Evolutionary conservation across 257 asterid genomes (phyloP), one percentile per base, ranked within the genome.

Genomic region (Scutellaria galericulata): DNA sequence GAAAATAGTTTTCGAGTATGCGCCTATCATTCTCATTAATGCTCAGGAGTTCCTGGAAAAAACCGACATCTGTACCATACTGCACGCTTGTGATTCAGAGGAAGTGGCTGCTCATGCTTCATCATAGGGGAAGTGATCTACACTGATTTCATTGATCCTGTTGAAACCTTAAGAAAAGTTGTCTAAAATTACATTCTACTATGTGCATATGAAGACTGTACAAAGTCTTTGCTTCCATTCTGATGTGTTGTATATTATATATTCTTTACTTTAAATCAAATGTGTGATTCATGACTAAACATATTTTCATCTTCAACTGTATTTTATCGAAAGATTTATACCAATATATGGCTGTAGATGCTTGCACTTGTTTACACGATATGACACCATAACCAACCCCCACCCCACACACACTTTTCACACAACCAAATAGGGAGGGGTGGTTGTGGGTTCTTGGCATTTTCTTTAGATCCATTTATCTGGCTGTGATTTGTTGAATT

Each of bases 1-100:
- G 91, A 86, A 79, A 80, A 58, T 95, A 64, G 98, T 92, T 13
- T 86, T 92, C 27, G 96, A 92, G 82, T 95, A 92, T 54, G 91
- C 85, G 1, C 98, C 99, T 13, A 42, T 86, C 69, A 79, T 95
- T 77, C 90, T 95, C 7, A 68, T 85, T 42, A 89, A 92, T 31
- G 94, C 96, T 0, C 95, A 95, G 86, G 82, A 92, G 54, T 88
- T 87, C 87, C 80, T 92, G 78, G 96, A 92, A 81, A 75, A 79
- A 52, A 84, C 83, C 14, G 99, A 82, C 40, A 9, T 93, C 48
- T 93, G 98, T 82, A 56, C 78, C 41, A 59, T 81, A 54, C 60
- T 93, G 60, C 96, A 84, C 56, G 97, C 91, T 67, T 93, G 98
- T 63, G 84, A 73, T 50, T n/a, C 88, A 22, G 64, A 77, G 3